Base-by-base conservation (phyloP, 192 early-diverging fungal genomes). In the Thoreauomyces humboldtii region DNA sequence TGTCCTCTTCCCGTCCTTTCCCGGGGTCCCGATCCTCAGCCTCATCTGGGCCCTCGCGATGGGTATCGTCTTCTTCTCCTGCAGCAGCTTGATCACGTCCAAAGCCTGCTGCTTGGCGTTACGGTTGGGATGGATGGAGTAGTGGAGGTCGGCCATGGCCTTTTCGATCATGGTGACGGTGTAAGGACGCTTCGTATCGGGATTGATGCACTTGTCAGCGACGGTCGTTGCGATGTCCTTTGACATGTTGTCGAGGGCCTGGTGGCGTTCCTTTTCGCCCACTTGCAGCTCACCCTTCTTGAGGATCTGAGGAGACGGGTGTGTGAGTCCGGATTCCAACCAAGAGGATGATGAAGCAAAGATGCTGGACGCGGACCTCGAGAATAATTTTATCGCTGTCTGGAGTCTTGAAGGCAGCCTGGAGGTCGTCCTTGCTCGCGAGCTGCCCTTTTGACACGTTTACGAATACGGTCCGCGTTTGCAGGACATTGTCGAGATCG, bases 151-250 rank as follows among this genome's bases (percentile, higher is more conserved):
- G 0, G 78, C 76, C 91, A 99, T 93, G 33, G 94, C 88, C 80
- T 98, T 96, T 77, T 99, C 97, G 54, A 99, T 95, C 89, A 98
- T 97, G 19, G 93, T 91, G 50, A 94, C 91, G 0, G 97, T 92
- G 59, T 99, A 95, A 0, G 95, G 93, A 57, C 94, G 81, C 70
- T 93, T 92, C 1, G 95, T 95, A 41, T 88, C 80, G 12, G 97
- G 97, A 66, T 99, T 97, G 61, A 99, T 86, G 71, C 94, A 97
- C 63, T 89, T 94, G 36, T 96, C 93, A 1, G 95, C 88, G 1
- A 99, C 92, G 34, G 90, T 93, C 1, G 92, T 96, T 21, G 95
- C 95, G 73, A 99, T 97, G 67, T 99, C 97, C 25, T 87, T 82
- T 59, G 83, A 85, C 69, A 90, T 86, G 46, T 86, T 84, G 48